These are phyloP conservation scores for Cladosporium sp. DNA, from an alignment of 2,329 filamentous ascomycete genomes.

Conservation along the genomic window DNA sequence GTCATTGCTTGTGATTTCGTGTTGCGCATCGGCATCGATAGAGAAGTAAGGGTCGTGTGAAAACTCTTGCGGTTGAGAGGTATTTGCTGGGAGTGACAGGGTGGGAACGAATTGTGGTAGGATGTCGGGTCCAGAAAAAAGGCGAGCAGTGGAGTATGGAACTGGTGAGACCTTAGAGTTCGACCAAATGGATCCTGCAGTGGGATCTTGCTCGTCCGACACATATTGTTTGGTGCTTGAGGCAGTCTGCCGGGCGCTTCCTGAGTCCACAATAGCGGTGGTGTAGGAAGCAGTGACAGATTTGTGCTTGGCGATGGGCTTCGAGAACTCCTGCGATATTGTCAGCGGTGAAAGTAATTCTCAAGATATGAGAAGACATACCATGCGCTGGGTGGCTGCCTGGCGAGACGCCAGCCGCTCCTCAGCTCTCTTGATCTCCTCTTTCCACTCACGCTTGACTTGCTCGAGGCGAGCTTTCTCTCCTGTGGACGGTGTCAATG, in stretches of 20 bases:
- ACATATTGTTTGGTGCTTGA: background rate
- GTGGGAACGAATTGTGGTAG: too few relatives aligned
- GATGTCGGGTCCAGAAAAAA: too few relatives aligned
- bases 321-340: background rate
- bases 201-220: too few relatives aligned
- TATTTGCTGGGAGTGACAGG: too few relatives aligned
- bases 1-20: too few relatives aligned
- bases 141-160: too few relatives aligned
- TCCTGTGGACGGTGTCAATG: background rate
- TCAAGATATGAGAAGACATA: background rate
- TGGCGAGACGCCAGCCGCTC: background rate
- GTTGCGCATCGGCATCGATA: too few relatives aligned
- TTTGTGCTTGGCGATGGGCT: too few relatives aligned
- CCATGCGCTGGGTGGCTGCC: background rate
- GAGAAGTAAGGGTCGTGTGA: too few relatives aligned
- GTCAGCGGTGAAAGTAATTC: background rate
- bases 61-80: too few relatives aligned
- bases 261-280: background rate
- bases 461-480: background rate
- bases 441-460: constrained; percentile 1
- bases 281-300: too few relatives aligned
- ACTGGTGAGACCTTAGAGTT: background rate
- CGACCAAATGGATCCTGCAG: constrained; percentile 5
- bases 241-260: background rate
- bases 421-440: background rate